Evolutionary conservation across 2,329 filamentous ascomycete species (phyloP).

Genomic region (Cladophialophora yegresii): DNA sequence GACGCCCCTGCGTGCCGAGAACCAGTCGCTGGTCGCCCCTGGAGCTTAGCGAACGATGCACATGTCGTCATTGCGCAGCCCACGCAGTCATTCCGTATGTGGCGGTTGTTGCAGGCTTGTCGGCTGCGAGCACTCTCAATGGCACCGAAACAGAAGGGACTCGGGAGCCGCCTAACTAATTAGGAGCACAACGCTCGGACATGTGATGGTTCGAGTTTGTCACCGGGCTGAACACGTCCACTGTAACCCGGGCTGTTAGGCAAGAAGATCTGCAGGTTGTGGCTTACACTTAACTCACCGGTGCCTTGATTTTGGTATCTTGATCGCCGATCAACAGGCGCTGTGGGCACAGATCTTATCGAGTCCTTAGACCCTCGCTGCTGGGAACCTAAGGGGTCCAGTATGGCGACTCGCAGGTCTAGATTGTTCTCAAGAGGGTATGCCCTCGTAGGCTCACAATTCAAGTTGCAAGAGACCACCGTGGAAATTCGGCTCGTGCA

Average conservation of each 20-base stretch:
- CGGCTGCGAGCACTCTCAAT: not conserved
- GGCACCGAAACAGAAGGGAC: not conserved
- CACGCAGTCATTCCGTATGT: not conserved
- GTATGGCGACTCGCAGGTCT: not conserved
- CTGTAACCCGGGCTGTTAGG: not conserved
- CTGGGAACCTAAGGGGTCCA: not conserved
- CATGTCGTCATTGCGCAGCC: slow-evolving; percentile 2
- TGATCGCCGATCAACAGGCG: not conserved
- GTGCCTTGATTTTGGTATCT: not conserved
- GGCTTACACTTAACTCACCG: not conserved
- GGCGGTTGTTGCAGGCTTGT: not conserved
- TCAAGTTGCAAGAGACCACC: not conserved
- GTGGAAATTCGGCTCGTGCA: not conserved
- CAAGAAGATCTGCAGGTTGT: not conserved
- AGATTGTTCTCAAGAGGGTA: not conserved
- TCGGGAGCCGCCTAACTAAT: not conserved
- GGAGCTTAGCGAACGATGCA: not conserved
- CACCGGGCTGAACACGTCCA: not conserved
- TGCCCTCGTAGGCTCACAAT: not conserved
- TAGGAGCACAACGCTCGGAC: not conserved
- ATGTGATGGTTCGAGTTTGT: not conserved
- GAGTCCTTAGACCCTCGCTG: not conserved
- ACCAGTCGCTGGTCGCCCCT: not conserved
- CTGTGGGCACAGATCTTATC: not conserved
- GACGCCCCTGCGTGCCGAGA: not conserved